A percentile compares a stretch with the other conserved stretches of the same genome.
phyloP scores from a whole-genome alignment of 345 rosid genomes.

The Limnanthes douglasii region DNA sequence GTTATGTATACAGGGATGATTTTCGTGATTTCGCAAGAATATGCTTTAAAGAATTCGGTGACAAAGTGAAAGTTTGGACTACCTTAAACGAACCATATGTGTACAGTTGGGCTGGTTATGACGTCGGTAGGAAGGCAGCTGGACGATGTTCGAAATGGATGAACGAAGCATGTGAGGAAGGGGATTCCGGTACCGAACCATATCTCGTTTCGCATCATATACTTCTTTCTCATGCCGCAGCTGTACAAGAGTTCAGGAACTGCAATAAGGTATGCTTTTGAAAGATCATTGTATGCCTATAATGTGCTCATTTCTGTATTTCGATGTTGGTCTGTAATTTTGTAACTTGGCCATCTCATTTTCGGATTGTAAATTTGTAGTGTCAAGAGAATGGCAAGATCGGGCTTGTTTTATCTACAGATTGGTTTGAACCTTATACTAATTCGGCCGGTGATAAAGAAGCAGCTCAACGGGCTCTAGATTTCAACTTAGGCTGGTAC shows the following conservation, averaged over 20 bases:
- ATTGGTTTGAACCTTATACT: constrained; percentile 17
- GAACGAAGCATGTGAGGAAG: constrained; percentile 10
- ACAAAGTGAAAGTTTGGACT: constrained; percentile 34
- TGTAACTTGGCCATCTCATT: neutral
- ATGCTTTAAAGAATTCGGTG: constrained; percentile 34
- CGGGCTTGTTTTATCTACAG: constrained; percentile 17
- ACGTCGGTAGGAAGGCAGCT: constrained; percentile 15
- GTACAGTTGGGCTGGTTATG: constrained; percentile 17
- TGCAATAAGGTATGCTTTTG: neutral
- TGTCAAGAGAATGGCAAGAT: constrained; percentile 10
- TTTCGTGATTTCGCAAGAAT: constrained; percentile 21
- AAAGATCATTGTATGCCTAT: too few relatives aligned
- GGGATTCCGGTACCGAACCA: constrained; percentile 19
- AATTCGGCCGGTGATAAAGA: constrained; percentile 8
- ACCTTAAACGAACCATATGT: constrained; percentile 31
- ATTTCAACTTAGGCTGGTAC: constrained; percentile 15
- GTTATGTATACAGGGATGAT: constrained; percentile 33
- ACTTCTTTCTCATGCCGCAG: constrained; percentile 24
- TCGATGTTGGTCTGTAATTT: neutral
- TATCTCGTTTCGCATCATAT: constrained; percentile 15
- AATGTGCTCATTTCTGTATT: too few relatives aligned
- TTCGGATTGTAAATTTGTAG: neutral
- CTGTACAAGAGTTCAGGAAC: constrained; percentile 19
- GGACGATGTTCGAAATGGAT: constrained; percentile 24
- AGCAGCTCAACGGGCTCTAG: constrained; percentile 15